Evolutionary conservation across 2,329 filamentous ascomycete genomes (phyloP).

Genomic region (Ophiostoma australiae): DNA sequence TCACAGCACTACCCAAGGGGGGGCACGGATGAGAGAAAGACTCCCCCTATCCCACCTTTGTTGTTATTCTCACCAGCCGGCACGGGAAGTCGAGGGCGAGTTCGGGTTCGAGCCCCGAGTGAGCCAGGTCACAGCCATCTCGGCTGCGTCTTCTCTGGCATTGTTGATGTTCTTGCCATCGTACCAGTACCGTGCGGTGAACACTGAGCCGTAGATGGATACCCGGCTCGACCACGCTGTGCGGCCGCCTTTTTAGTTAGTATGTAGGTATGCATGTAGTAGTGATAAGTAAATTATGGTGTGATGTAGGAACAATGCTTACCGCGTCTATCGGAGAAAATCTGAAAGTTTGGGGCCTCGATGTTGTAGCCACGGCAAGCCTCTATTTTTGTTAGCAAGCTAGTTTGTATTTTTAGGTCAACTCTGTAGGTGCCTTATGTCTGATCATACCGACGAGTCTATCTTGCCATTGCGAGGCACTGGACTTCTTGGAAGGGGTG

Average conservation of each 20-base stretch:
- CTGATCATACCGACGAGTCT: conserved; percentile 32
- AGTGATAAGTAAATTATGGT: not conserved
- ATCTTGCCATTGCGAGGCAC: conserved; percentile 33
- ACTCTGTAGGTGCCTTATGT: not conserved
- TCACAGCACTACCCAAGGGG: not conserved
- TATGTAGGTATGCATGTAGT: conserved; percentile 19
- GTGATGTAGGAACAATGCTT: conserved; percentile 18
- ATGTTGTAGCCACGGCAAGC: conserved; percentile 34
- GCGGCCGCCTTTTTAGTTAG: conserved; percentile 60
- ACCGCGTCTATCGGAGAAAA: conserved; percentile 37
- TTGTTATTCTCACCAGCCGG: conserved; percentile 33
- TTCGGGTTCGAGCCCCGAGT: conserved; percentile 38
- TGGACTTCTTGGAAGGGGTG: conserved; percentile 19
- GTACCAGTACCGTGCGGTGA: conserved; percentile 83
- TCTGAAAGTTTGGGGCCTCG: conserved; percentile 33
- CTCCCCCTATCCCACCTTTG: not conserved
- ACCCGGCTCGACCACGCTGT: conserved; percentile 87
- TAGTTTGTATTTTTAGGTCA: not conserved
- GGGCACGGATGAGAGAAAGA: not conserved
- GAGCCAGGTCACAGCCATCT: conserved; percentile 64
- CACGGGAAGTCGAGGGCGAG: conserved; percentile 39
- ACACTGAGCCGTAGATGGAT: conserved; percentile 59
- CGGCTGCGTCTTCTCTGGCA: conserved; percentile 85
- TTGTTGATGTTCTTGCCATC: conserved; percentile 84
- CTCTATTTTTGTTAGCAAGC: conserved; percentile 27